Evolutionary conservation across 2,329 filamentous ascomycete species (phyloP), one percentile per base, ranked within the genome.

Genomic region (Didymellaceae sp.): DNA sequence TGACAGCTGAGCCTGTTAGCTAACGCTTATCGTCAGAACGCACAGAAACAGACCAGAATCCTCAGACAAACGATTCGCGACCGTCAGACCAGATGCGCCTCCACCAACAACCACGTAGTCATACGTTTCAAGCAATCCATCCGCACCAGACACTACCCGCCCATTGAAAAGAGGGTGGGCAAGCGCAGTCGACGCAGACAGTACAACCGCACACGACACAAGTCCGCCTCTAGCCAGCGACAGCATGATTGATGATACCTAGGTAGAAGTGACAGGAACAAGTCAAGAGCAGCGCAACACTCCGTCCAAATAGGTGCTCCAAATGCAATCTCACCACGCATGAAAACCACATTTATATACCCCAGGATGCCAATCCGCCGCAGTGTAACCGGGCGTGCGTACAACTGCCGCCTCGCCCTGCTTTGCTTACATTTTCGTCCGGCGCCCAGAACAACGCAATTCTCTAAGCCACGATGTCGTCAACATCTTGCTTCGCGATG

Each of bases 51-150:
- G 45, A 65, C 62, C 25, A 13, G 45, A 24, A 30, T 64, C 38
- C 34, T 68, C 64, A 13, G 63, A 62, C 18, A 68, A 55, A 24
- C 64, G 58, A 49, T 67, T 68, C 30, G 63, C 65, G 25, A 68
- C 64, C 1, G 63, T 66, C 14, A 68, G 54, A 21, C 65, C 65
- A 10, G 60, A 55, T 14, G 64, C 56, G 17, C 64, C 64, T 14
- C 53, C 65, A 24, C 65, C 65, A 25, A 67, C 58, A 7, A 68
- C 49, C 9, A 68, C 57, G 51, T 66, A 68, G 45, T 68, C 64
- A 31, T 65, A 65, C 31, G 54, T 53, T 2, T 42, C 44, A 9
- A 62, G 55, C 2, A 63, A 43, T 3, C 56, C 35, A 8, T 56
- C 50, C 9, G 61, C 39, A 37, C 46, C 49, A 2, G 53, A 53